Base-by-base conservation (phyloP, 2,329 filamentous ascomycete species). In the Aspergillus fijiensis region DNA sequence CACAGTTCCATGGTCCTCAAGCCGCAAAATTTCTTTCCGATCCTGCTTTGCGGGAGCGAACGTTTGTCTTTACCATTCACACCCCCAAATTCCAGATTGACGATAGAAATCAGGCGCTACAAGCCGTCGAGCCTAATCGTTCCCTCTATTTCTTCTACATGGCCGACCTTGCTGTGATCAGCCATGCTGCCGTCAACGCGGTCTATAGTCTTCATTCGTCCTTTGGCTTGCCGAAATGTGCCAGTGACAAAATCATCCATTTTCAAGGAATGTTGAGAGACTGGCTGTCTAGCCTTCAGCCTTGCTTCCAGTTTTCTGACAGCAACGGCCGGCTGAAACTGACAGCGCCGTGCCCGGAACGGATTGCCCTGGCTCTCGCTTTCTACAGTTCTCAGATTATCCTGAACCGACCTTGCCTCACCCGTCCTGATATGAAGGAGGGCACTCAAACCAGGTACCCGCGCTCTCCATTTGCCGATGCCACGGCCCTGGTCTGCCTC, bases 1-100 rank as follows among this genome's bases (percentile, higher is more conserved):
- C 69, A 27, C 62, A 65, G 51, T 74, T 69, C 49, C 60, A 66
- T 29, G 64, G 64, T 16, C 55, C 62, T 4, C 57, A 68, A 25
- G 68, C 66, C 1, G 39, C 39, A 3, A n/a, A n/a, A 7, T 45
- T 7, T 45, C 16, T 45, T 16, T 16, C 39, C 12, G 39, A 45
- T 19, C 39, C 16, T 19, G 14, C 16, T 16, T 19, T 45, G 39
- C 39, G 39, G 39, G 39, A 45, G 16, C 14, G 16, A 2, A 45
- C 14, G 5, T 45, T n/a, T 45, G n/a, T 19, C 16, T 45, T 45
- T 7, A 45, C 39, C 39, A n/a, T 9, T 16, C 16, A 45, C 14
- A 45, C 39, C 14, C 39, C 39, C 39, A 45, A 16, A 19, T 45
- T 19, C 7, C 16, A 7, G 39, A 19, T 45, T 16, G 39, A 19